phyloP scores from a whole-genome alignment of 805 yeast species.

The Saccharomycopsis malanga region DNA sequence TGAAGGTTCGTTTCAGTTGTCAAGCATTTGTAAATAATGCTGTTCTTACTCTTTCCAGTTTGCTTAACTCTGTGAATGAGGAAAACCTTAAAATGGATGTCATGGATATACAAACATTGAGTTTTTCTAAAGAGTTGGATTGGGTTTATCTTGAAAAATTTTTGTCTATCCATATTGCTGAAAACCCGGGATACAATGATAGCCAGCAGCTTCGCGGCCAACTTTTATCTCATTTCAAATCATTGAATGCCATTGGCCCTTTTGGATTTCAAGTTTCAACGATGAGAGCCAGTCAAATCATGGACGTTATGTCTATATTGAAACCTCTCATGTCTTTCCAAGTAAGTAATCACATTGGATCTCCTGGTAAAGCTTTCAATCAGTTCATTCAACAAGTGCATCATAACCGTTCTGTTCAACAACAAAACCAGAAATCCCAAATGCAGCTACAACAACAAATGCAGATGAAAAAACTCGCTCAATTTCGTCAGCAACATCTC shows the following conservation, averaged over 20 bases:
- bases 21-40: neutral
- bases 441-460: neutral
- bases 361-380: slow-evolving; percentile 14
- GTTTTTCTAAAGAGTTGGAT: slow-evolving; percentile 1
- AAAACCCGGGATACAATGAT: neutral
- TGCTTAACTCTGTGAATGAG: slow-evolving; percentile 8
- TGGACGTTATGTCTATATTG: slow-evolving; percentile 17
- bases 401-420: neutral
- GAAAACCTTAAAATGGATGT: slow-evolving; percentile 13
- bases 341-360: slow-evolving; percentile 3
- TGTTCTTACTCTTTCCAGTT: neutral
- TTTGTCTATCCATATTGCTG: neutral
- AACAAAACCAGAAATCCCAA: neutral
- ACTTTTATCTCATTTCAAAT: slow-evolving; percentile 5
- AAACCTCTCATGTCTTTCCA: slow-evolving; percentile 17
- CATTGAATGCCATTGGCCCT: slow-evolving; percentile 11
- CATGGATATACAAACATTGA: slow-evolving; percentile 9
- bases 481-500: slow-evolving; percentile 25
- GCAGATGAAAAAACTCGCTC: neutral
- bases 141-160: slow-evolving; percentile 7
- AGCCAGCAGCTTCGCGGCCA: neutral
- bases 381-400: slow-evolving; percentile 3
- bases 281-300: slow-evolving; percentile 9
- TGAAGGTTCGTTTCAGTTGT: slow-evolving; percentile 2
- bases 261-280: slow-evolving; percentile 11